Conservation (phyloP, 140 eudicot genomes). For the Senecio squalidus region DNA sequence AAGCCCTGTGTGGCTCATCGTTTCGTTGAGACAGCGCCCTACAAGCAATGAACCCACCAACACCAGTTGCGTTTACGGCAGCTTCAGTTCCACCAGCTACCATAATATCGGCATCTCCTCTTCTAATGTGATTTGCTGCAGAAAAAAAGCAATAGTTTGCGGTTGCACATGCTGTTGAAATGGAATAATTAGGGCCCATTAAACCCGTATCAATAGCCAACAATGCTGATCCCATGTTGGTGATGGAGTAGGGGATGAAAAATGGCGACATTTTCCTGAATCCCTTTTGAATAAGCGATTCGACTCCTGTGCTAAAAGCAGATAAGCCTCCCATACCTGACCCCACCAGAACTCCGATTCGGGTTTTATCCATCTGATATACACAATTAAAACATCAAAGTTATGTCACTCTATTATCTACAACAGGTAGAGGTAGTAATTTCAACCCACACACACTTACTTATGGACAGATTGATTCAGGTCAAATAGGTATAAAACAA, state of each 20-base stretch:
- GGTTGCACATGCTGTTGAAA: constrained; percentile 77
- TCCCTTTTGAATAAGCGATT: constrained; percentile 70
- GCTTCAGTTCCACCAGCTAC: constrained; percentile 88
- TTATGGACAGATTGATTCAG: background rate
- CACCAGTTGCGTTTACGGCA: constrained; percentile 59
- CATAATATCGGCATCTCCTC: constrained; percentile 82
- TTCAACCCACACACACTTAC: background rate
- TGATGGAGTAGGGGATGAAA: constrained; percentile 68
- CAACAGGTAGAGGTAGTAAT: background rate
- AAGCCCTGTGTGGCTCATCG: constrained; percentile 70
- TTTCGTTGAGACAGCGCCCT: constrained; percentile 80
- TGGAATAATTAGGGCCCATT: constrained; percentile 73
- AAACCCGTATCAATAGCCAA: constrained; percentile 73
- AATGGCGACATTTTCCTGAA: constrained; percentile 67
- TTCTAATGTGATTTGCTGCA: constrained; percentile 79
- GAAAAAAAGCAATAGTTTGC: constrained; percentile 74
- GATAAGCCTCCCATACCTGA: constrained; percentile 77
- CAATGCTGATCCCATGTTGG: constrained; percentile 72
- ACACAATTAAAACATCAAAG: constrained; percentile 7
- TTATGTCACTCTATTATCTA: background rate
- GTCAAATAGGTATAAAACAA: background rate
- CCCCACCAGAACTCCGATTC: constrained; percentile 69
- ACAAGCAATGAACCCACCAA: constrained; percentile 85
- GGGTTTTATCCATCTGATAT: constrained; percentile 56
- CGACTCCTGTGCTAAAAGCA: constrained; percentile 67